Evolutionary conservation across 257 asterid genomes (phyloP).

Genomic region (Marsdenia floribunda): DNA sequence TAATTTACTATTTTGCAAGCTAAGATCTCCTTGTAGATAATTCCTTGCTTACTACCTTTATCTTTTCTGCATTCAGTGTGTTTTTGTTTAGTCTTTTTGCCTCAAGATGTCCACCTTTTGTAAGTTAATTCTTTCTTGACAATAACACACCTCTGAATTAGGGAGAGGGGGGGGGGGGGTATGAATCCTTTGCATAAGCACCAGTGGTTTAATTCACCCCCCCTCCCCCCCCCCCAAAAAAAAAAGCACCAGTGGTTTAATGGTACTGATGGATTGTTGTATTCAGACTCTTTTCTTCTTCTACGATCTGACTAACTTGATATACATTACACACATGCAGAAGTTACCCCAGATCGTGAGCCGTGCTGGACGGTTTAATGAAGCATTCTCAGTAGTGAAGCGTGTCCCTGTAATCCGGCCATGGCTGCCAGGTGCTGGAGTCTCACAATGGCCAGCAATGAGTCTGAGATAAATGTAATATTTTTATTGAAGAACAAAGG

Average conservation of each 20-base stretch:
- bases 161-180: no score
- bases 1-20: neutral
- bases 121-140: neutral
- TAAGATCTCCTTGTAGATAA: neutral
- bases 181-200: no score
- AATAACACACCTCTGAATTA: neutral
- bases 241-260: no score
- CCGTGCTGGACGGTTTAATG: conserved; percentile 87
- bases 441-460: conserved; percentile 61
- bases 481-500: conserved; percentile 19
- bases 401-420: conserved; percentile 82
- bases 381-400: conserved; percentile 89
- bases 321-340: conserved; percentile 40
- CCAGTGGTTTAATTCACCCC: no score
- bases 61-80: neutral
- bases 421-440: conserved; percentile 57
- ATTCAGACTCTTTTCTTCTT: neutral
- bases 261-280: neutral
- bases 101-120: neutral
- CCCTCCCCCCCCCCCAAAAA: no score
- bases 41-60: neutral
- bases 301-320: neutral
- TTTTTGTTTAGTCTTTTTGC: neutral
- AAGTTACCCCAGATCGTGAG: conserved; percentile 84
- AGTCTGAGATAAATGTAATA: conserved; percentile 45